Percentiles rank a stretch among this genome's conserved stretches.
phyloP scores from a whole-genome alignment of 2,329 filamentous ascomycete species.

The Endothia cerciana region DNA sequence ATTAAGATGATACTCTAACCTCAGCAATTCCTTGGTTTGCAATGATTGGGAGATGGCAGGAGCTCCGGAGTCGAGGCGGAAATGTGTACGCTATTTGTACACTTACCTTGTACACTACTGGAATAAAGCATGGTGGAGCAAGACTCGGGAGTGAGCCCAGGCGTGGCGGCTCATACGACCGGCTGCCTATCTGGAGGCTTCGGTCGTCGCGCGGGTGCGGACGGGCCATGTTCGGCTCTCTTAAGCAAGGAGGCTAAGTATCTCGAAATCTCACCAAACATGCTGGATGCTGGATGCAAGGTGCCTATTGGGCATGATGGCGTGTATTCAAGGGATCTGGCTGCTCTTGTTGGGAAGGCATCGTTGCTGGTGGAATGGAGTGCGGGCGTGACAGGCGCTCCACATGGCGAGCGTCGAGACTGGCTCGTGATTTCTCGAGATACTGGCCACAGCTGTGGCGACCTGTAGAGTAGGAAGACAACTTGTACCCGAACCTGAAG shows the following conservation, averaged over 20 bases:
- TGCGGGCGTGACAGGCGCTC: neutral
- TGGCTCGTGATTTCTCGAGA: neutral
- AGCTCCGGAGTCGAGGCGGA: neutral
- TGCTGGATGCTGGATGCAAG: neutral
- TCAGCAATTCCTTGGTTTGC: constrained; percentile 13
- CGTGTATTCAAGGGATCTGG: neutral
- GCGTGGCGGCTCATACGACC: neutral
- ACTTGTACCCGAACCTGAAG: neutral
- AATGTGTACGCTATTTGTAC: neutral
- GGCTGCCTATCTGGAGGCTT: neutral
- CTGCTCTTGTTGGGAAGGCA: neutral
- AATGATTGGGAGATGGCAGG: constrained; percentile 9
- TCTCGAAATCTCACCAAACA: neutral
- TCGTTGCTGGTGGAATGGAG: neutral
- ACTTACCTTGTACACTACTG: neutral
- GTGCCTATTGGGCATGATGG: neutral
- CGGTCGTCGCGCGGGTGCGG: neutral
- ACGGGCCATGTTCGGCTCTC: neutral
- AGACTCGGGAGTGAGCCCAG: no score
- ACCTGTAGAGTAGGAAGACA: neutral
- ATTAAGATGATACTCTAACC: constrained; percentile 13
- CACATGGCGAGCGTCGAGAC: neutral
- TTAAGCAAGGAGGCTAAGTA: constrained; percentile 1
- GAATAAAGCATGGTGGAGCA: neutral
- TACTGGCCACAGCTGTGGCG: neutral